Conservation (phyloP, 345 rosid genomes). For the Eucalyptus erythrocorys region DNA sequence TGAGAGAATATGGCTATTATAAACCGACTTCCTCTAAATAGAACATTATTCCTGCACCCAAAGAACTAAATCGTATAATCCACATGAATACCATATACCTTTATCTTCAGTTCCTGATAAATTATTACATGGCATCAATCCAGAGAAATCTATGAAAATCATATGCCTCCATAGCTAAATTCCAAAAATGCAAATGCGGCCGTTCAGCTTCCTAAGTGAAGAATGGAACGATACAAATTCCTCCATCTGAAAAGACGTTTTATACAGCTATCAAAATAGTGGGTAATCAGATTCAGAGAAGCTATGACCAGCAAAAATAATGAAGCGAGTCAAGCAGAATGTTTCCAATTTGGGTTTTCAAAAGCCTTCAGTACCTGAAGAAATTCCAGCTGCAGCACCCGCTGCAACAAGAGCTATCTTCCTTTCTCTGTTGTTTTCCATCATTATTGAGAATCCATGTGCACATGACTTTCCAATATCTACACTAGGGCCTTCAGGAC, state of each 20-base stretch:
- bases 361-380: conserved; percentile 49
- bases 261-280: neutral
- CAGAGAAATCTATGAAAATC: neutral
- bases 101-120: neutral
- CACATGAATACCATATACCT: neutral
- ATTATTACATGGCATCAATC: neutral
- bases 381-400: conserved; percentile 97
- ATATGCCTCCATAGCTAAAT: neutral
- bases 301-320: neutral
- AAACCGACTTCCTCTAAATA: neutral
- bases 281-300: neutral
- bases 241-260: neutral
- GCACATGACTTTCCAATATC: conserved; percentile 98
- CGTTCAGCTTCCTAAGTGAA: neutral
- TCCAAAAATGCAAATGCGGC: neutral
- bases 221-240: neutral
- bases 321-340: neutral
- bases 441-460: conserved; percentile 77
- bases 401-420: conserved; percentile 93
- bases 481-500: conserved; percentile 98
- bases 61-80: neutral
- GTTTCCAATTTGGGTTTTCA: neutral
- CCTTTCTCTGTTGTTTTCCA: conserved; percentile 97
- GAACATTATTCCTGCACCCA: neutral
- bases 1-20: neutral